These are phyloP conservation scores for Barnettozyma hawaiiensis DNA, from an alignment of 1,139 yeast genomes.

Conservation along the genomic window DNA sequence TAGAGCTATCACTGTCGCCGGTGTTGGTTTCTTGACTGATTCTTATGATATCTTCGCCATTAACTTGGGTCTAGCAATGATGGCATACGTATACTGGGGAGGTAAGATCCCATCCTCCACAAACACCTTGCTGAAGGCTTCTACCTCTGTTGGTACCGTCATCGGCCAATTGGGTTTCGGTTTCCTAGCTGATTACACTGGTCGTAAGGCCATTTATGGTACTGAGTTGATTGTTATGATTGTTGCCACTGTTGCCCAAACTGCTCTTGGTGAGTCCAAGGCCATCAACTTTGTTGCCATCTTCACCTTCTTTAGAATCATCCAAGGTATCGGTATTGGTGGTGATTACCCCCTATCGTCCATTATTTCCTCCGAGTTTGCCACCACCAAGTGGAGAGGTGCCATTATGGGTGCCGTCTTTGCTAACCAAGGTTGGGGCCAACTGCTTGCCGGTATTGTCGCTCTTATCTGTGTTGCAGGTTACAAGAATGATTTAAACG, in stretches of 20 bases:
- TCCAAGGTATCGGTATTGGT: constrained; percentile 97
- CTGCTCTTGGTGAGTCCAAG: constrained; percentile 61
- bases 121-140: constrained; percentile 69
- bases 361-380: constrained; percentile 80
- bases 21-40: constrained; percentile 92
- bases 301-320: constrained; percentile 67
- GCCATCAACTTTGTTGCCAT: constrained; percentile 70
- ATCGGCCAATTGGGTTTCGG: constrained; percentile 90
- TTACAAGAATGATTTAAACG: constrained; percentile 57
- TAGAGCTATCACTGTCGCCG: constrained; percentile 83
- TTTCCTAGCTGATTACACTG: constrained; percentile 73
- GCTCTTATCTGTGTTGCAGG: constrained; percentile 69
- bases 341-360: constrained; percentile 99
- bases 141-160: constrained; percentile 92
- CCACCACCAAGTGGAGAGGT: constrained; percentile 94
- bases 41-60: constrained; percentile 90
- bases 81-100: constrained; percentile 69
- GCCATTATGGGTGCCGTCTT: constrained; percentile 92
- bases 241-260: constrained; percentile 72
- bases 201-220: constrained; percentile 87
- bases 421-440: constrained; percentile 93
- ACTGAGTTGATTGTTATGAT: constrained; percentile 80
- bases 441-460: constrained; percentile 77
- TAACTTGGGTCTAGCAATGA: constrained; percentile 71
- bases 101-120: constrained; percentile 63